A percentile compares a stretch with the other conserved stretches of the same genome.
phyloP scores from a whole-genome alignment of 106 monocot species.

The Acorus calamus region DNA sequence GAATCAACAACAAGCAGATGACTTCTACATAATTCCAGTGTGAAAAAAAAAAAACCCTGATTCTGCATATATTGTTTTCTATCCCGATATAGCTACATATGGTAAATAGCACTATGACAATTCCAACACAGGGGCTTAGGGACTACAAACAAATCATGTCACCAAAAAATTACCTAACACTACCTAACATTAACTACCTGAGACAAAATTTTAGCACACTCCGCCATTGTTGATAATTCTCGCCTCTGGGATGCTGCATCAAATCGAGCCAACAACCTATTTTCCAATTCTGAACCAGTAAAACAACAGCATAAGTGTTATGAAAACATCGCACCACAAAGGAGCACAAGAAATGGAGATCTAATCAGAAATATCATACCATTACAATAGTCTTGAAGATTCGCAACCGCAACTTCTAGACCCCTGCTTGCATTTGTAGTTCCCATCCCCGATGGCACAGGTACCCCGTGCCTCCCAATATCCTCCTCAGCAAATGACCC shows the following conservation, averaged over 20 bases:
- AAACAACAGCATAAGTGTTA: neutral
- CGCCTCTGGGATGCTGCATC: conserved; percentile 85
- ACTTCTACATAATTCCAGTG: too few relatives aligned
- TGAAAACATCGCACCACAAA: neutral
- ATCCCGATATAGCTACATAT: too few relatives aligned
- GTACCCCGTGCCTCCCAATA: conserved; percentile 75
- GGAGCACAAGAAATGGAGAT: conserved; percentile 1
- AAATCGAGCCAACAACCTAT: conserved; percentile 86
- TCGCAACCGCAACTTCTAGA: conserved; percentile 97
- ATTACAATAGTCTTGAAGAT: conserved; percentile 99
- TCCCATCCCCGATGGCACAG: conserved; percentile 41
- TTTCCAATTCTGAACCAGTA: conserved; percentile 69
- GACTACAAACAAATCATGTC: neutral
- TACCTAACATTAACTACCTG: conserved; percentile 50
- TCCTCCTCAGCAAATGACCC: conserved; percentile 98
- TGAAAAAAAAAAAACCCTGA: too few relatives aligned
- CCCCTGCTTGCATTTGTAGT: conserved; percentile 91
- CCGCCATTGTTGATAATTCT: conserved; percentile 92
- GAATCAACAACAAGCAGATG: too few relatives aligned
- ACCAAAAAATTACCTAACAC: conserved; percentile 6
- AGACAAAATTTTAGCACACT: conserved; percentile 97
- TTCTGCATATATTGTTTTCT: too few relatives aligned
- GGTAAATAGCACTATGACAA: too few relatives aligned
- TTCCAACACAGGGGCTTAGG: neutral
- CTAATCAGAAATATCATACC: conserved; percentile 30